Base-by-base conservation (phyloP, 192 early-diverging fungal genomes). In the Dissophora ornata region DNA sequence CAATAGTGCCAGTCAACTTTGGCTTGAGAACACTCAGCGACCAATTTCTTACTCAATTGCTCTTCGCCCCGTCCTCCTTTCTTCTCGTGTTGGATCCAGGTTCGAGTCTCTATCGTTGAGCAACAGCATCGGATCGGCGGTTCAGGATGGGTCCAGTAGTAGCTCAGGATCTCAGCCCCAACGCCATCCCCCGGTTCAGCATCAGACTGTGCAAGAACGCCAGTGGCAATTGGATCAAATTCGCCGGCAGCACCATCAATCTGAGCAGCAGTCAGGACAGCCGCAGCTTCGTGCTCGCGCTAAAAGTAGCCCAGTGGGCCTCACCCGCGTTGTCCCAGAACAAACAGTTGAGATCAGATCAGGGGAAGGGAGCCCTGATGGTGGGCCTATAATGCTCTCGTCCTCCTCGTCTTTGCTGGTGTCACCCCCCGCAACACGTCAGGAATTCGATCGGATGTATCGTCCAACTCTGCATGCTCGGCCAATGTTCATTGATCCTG, bases 81-180 rank as follows among this genome's bases (percentile, higher is more conserved):
- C 19, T 26, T 16, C 46, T 22, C 22, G 4, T 19, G 11, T n/a
- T 40, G 8, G 12, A 11, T 41, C 8, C 34, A 77, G 73, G 29
- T 77, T 77, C 30, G 36, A 77, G 46, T 77, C 73, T 9, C 49
- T 77, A 2, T 67, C 73, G 9, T 22, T 77, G 36, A 77, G 73
- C 56, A 63, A 53, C n/a, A 22, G 19, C 19, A 40, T 50, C 22
- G 55, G 68, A 48, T 54, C 44, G 15, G 12, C 32, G 6, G 19
- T 30, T 38, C 40, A 58, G 24, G 45, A 69, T 28, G 29, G 38
- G 1, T 19, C 57, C 15, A 34, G 29, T 28, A 18, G 42, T 28
- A 18, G 42, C n/a, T 16, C 57, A 19, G 57, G 57, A n/a, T 44
- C 30, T 4, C 24, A 11, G 2, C 48, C 28, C 7, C 56, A n/a